phyloP scores from a whole-genome alignment of 2,329 filamentous ascomycete genomes.

The Beauveria scarabaeidicola region DNA sequence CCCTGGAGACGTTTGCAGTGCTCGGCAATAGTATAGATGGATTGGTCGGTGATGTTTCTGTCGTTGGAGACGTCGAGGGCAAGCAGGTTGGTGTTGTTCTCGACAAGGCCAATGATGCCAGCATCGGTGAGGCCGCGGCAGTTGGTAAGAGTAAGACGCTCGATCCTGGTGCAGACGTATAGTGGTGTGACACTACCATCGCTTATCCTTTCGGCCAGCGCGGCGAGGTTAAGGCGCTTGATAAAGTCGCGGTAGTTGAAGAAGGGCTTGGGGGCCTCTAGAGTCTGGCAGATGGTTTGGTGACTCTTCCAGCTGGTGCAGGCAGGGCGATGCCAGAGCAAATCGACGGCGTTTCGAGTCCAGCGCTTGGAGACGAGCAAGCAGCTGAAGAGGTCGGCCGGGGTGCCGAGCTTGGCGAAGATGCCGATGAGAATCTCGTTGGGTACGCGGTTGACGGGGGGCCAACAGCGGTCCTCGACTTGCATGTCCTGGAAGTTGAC shows the following conservation, averaged over 20 bases:
- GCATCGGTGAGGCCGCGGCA: slow-evolving; percentile 78
- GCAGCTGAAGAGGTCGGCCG: slow-evolving; percentile 72
- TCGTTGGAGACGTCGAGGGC: slow-evolving; percentile 85
- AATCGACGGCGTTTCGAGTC: slow-evolving; percentile 84
- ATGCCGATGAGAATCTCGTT: slow-evolving; percentile 92
- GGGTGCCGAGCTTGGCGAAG: slow-evolving; percentile 72
- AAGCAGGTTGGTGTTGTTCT: slow-evolving; percentile 70
- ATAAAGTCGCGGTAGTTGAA: slow-evolving; percentile 88
- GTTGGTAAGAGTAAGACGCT: slow-evolving; percentile 85
- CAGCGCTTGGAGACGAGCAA: slow-evolving; percentile 93
- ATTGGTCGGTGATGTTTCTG: slow-evolving; percentile 74
- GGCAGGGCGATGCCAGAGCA: slow-evolving; percentile 88
- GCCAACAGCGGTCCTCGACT: slow-evolving; percentile 58
- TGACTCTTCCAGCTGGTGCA: slow-evolving; percentile 84
- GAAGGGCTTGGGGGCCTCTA: slow-evolving; percentile 63
- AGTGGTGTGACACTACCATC: slow-evolving; percentile 84
- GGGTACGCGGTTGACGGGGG: slow-evolving; percentile 78
- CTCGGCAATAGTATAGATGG: slow-evolving; percentile 67
- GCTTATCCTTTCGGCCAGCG: slow-evolving; percentile 65
- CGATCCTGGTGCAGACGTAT: slow-evolving; percentile 77
- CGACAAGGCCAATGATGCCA: slow-evolving; percentile 70
- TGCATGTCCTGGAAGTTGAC: slow-evolving; percentile 69
- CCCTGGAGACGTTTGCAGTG: slow-evolving; percentile 84
- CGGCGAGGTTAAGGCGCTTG: slow-evolving; percentile 82
- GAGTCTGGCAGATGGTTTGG: slow-evolving; percentile 68